phyloP scores from a whole-genome alignment of 106 monocot genomes.

The Allium cepa region DNA sequence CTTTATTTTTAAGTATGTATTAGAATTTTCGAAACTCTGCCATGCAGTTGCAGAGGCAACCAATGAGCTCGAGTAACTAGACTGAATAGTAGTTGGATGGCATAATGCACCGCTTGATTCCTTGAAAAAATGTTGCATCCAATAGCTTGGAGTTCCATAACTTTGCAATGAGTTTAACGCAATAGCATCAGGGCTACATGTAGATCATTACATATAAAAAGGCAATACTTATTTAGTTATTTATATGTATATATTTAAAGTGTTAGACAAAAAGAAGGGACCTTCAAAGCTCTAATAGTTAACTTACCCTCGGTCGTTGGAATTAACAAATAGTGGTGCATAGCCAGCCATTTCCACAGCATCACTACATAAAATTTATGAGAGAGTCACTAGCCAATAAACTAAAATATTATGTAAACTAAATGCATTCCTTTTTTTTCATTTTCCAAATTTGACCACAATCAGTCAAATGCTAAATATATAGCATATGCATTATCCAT shows the following conservation, averaged over 20 bases:
- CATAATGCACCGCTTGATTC: conserved; percentile 64
- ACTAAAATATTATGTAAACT: no score
- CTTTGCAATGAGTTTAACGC: conserved; percentile 88
- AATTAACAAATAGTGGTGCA: conserved; percentile 84
- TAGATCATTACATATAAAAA: conserved; percentile 7
- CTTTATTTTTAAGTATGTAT: conserved; percentile 95
- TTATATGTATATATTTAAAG: no score
- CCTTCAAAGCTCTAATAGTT: no score
- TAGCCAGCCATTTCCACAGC: conserved; percentile 79
- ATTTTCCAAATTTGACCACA: no score
- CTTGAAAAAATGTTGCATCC: no score
- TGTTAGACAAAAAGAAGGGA: no score
- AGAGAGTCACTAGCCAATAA: background rate
- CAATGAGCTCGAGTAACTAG: conserved; percentile 26
- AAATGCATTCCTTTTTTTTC: no score
- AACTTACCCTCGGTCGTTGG: conserved; percentile 33
- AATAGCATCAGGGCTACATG: conserved; percentile 89
- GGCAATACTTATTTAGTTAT: no score
- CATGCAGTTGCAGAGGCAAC: conserved; percentile 80
- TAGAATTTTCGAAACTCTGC: conserved; percentile 37
- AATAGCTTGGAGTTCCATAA: conserved; percentile 87
- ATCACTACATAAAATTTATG: conserved; percentile 47
- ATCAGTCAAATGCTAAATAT: no score
- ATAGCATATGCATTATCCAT: no score
- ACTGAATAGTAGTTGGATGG: conserved; percentile 45